Conservation (phyloP, 1,284 basidiomycete species). For the Austroboletus sp. region DNA sequence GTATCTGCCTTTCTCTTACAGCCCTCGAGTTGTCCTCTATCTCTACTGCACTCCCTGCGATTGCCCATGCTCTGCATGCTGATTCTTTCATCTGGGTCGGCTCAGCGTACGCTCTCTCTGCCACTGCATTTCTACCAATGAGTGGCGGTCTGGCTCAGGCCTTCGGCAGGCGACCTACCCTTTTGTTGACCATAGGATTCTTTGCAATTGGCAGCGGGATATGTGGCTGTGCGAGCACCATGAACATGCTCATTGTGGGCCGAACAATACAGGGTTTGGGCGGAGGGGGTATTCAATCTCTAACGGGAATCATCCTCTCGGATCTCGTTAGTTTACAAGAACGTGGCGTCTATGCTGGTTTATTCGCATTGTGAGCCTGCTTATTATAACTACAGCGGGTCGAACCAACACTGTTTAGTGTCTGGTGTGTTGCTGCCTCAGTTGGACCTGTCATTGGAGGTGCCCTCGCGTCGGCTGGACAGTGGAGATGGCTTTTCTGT, state of each 20-base stretch:
- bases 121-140: conserved; percentile 30
- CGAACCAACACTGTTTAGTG: no score
- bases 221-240: no score
- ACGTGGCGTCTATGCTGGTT: no score
- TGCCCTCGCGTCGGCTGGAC: conserved; percentile 28
- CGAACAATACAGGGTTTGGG: no score
- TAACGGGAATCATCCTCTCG: no score
- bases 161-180: conserved; percentile 29
- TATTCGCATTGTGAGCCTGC: no score
- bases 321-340: no score
- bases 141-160: conserved; percentile 26
- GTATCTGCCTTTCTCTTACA: conserved; percentile 5
- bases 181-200: conserved; percentile 29
- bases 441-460: conserved; percentile 36
- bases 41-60: conserved; percentile 33
- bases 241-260: no score
- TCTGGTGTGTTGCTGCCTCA: conserved; percentile 14
- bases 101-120: conserved; percentile 26
- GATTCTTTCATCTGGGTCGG: conserved; percentile 32
- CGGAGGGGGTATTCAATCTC: no score
- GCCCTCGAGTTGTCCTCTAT: conserved; percentile 3
- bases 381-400: no score
- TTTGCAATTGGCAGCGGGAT: no score
- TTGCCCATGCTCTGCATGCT: conserved; percentile 29
- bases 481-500: conserved; percentile 40